Conservation (phyloP, 208 protist genomes). For the Leishmania arabica region DNA sequence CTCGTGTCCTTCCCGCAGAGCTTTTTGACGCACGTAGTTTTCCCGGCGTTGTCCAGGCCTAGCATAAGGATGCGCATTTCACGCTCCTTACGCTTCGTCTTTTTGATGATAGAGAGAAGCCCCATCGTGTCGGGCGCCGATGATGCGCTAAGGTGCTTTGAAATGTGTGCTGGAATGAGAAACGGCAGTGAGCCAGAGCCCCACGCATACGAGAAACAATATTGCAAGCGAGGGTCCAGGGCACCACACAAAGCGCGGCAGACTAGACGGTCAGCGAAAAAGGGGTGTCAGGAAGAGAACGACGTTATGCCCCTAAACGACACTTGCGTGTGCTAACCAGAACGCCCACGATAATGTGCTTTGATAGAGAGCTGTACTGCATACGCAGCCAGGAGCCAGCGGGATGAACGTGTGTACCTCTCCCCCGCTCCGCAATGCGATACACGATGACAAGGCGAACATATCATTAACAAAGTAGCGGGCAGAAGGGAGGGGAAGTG, state of each 20-base stretch:
- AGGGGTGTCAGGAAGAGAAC: neutral
- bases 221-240: neutral
- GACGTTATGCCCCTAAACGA: neutral
- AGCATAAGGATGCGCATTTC: conserved; percentile 99
- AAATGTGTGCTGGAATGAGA: neutral
- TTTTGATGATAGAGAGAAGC: conserved; percentile 97
- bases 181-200: neutral
- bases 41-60: conserved; percentile 96
- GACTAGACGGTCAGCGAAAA: neutral
- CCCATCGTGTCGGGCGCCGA: conserved; percentile 89
- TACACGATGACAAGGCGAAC: conserved; percentile 21
- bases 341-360: neutral
- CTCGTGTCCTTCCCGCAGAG: conserved; percentile 99
- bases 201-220: conserved; percentile 4
- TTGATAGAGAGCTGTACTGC: neutral
- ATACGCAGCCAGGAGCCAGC: neutral
- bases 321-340: neutral
- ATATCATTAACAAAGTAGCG: conserved; percentile 13
- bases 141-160: neutral
- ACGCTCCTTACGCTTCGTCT: conserved; percentile 98
- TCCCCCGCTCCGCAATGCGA: neutral
- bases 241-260: neutral
- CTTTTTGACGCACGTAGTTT: conserved; percentile 99
- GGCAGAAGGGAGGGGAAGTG: neutral
- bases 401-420: neutral